Evolutionary conservation across 306 rosid genomes (phyloP), one percentile per base, ranked within the genome.

Genomic region (Malus sylvestris): DNA sequence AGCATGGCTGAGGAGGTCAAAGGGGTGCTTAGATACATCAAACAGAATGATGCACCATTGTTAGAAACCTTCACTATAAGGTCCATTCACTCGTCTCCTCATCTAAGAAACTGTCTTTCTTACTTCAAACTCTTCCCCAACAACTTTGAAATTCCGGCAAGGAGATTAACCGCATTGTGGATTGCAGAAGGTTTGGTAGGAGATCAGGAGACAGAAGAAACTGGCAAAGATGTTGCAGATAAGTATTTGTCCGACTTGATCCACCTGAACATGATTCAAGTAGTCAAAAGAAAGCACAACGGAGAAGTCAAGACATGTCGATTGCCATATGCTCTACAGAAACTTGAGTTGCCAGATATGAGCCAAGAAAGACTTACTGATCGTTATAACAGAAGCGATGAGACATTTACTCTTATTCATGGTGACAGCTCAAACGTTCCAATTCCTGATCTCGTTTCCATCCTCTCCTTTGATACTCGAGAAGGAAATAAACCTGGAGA

Each of bases 101-200:
- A 60, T 75, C 23, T 55, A 16, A 55, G 1, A 5, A 30, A 74
- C 23, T 75, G 74, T 46, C 83, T 86, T 19, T 42, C 46, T 38
- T 64, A 63, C 81, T 70, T 71, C 3, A 10, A 35, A 44, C 27
- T 27, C 8, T 81, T 81, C 55, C 64, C 81, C 8, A 10, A 10
- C 3, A 46, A 81, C 64, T 42, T n/a, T 60, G 70, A 75, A 66
- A 64, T 81, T 60, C 70, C 84, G 1, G 42, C 55, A 3, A 40
- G 84, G 68, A 81, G 81, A 57, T 3, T 81, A 3, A 27, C 71
- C 4, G 76, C 42, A 13, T 52, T 16, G 3, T 79, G 72, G 82
- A 53, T 52, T 10, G 73, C 77, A 33, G 8, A 63, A 35, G 73
- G 59, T 3, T 16, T 79, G 3, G 42, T 9, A 42, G 8, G 2